Base-by-base conservation (phyloP, 1,284 basidiomycete species). In the Athelia psychrophila region DNA sequence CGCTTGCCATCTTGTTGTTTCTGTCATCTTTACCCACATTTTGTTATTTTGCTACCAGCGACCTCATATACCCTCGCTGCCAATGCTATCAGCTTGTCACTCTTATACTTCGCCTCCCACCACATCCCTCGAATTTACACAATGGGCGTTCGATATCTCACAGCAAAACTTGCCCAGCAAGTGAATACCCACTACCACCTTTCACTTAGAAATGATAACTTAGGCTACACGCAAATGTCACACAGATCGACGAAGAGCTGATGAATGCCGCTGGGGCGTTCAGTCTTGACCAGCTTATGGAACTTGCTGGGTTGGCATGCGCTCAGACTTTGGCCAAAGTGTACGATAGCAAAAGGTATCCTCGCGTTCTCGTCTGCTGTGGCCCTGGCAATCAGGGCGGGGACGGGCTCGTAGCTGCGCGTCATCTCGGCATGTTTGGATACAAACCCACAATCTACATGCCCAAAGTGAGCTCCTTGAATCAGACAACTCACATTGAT, bases 361-460 rank as follows among this genome's bases (percentile, higher is more conserved):
- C 76, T 22, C 81, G 82, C 6, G 91, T 98, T 3, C 77, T 99
- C 24, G 91, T 99, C 1, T 95, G 92, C 59, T 97, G 95, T 64
- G 97, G 97, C 8, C 95, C 97, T 0, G 97, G 97, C 24, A 97
- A 97, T 62, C 95, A 97, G 78, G 95, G 97, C 12, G 97, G 96
- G 3, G 97, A 99, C 69, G 97, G 97, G 2, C 76, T 99, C 0
- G 96, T 98, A 2, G 97, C 97, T 15, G 96, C 97, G 30, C 78
- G 96, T 24, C 97, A 99, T 70, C 79, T 99, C 3, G 91, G 86
- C 20, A 88, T 94, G 80, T 96, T 97, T 66, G 89, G 89, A 3
- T 97, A 95, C 67, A 73, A 79, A 50, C 89, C 93, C 0, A 89
- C 82, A 0, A 78, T 98, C 19, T 96, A 92, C 72, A 88, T 95